Evolutionary conservation across 129 eudicot genomes (phyloP), one percentile per base, ranked within the genome.

Genomic region (Pulicaria dysenterica): DNA sequence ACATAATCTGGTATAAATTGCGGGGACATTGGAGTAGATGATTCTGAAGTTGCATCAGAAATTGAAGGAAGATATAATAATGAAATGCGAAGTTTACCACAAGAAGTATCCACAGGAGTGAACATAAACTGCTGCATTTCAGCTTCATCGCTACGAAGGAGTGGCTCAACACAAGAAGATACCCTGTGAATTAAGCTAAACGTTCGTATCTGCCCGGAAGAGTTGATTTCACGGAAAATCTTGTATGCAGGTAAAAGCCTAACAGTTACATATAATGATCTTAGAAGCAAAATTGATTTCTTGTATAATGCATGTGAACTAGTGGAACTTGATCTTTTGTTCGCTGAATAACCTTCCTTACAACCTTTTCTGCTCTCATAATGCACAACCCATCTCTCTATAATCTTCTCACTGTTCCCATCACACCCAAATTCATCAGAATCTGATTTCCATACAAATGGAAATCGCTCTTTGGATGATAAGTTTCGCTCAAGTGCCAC

Each of bases 211-310:
- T 85, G 96, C 3, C 89, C 90, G 5, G 92, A 87, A 2, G 96
- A 87, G 43, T 64, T 81, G 45, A 93, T 86, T 42, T 87, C 90
- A 10, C 95, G 89, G 64, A 89, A 93, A 53, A 87, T 76, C 62
- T 84, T 89, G 55, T 87, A 93, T n/a, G 89, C 92, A 65, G 96
- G 98, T 85, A 93, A 77, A 73, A 93, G 98, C 82, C 96, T 83
- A 41, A 89, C 85, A 13, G 89, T 93, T 62, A 73, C 76, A 79
- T 93, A 89, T 57, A 93, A 82, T 34, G 98, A 89, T 72, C 98
- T 83, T 39, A 93, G 59, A 44, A 90, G 83, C 86, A 93, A 78
- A 12, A 85, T 79, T 10, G 89, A 83, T 61, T 87, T 93, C 82
- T 89, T 93, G 63, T 89, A 89, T 44, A 85, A 79, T 3, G 82